Base-by-base conservation (phyloP, 108 stramenopile species). In the Fragilaria radians region DNA sequence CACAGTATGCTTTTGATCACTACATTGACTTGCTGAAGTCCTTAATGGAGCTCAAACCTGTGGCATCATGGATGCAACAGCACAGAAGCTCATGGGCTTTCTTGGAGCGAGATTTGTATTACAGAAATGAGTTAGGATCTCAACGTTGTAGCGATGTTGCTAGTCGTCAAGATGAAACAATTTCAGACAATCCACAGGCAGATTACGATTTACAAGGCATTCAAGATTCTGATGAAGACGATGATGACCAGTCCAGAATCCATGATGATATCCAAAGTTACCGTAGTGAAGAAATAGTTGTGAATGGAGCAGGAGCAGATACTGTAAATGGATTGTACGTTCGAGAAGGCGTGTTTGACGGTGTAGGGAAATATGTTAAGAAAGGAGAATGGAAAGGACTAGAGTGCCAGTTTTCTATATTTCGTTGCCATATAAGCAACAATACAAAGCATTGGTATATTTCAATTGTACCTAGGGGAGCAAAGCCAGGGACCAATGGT, bases 391-490 rank as follows among this genome's bases (percentile, higher is more conserved):
- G 72, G 63, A 52, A 80, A 19, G 88, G 78, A 21, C 31, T 64
- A 25, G 59, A 72, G 27, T 57, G 52, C 26, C 59, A 33, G 4
- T 83, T 79, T 36, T 76, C 65, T 9, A 18, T 85, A 0, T 95
- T 91, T 61, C 69, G 83, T 30, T 95, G 94, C 68, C 72, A 78
- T 42, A 82, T 91, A 30, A 86, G 88, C 66, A 84, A 89, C 59
- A 86, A 89, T 25, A 84, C 86, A 21, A 79, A 71, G 63, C 81
- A 82, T 52, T 95, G 94, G 94, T 95, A 83, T 61, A 84, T 95
- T 28, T 88, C 86, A 17, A 81, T 95, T 52, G 89, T 92, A 5
- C 94, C 94, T 0, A 59, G 61, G 26, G 71, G 67, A 5, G 65
- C 67, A 28, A 63, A 67, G 27, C 94, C 94, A 1, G 94, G 94